These are phyloP conservation scores for Epichloe typhina DNA, from an alignment of 2,329 filamentous ascomycete species.

Conservation along the genomic window DNA sequence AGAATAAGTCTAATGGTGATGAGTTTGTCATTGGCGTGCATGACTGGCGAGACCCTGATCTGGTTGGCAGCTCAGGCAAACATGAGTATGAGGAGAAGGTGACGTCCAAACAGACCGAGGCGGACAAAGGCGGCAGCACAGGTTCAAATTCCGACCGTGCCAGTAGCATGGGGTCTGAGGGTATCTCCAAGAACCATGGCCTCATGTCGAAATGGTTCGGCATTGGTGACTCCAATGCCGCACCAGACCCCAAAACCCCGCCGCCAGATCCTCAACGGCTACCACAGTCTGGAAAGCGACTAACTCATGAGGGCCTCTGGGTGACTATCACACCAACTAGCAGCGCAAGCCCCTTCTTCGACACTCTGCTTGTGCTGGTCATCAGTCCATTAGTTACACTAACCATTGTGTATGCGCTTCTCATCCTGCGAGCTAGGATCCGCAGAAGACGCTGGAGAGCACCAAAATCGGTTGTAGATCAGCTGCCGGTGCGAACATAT, in stretches of 20 bases:
- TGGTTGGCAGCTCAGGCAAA: conserved; percentile 9
- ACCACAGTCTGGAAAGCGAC: conserved; percentile 3
- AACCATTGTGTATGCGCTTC: conserved; percentile 80
- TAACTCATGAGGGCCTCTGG: conserved; percentile 62
- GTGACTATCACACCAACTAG: conserved; percentile 90
- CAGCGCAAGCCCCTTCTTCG: conserved; percentile 85
- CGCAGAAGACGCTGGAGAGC: conserved; percentile 84
- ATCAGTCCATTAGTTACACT: conserved; percentile 86
- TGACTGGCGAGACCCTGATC: conserved; percentile 71
- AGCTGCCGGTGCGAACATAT: conserved; percentile 88
- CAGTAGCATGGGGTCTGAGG: conserved; percentile 13
- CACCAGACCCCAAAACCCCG: conserved; percentile 11
- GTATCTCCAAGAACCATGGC: conserved; percentile 22
- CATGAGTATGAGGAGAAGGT: conserved; percentile 4
- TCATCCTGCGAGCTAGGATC: conserved; percentile 79
- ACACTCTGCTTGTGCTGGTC: conserved; percentile 91
- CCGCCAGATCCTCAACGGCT: conserved; percentile 4
- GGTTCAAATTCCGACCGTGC: background rate
- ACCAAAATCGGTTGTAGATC: conserved; percentile 92
- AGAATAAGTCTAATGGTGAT: conserved; percentile 12
- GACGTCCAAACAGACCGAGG: background rate
- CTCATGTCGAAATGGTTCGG: conserved; percentile 39
- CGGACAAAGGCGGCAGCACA: background rate
- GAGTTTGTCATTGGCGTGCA: conserved; percentile 73
- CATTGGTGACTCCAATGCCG: conserved; percentile 22